Evolutionary conservation across 495 filamentous ascomycete genomes (phyloP).

Genomic region (Filosporella fistucella): DNA sequence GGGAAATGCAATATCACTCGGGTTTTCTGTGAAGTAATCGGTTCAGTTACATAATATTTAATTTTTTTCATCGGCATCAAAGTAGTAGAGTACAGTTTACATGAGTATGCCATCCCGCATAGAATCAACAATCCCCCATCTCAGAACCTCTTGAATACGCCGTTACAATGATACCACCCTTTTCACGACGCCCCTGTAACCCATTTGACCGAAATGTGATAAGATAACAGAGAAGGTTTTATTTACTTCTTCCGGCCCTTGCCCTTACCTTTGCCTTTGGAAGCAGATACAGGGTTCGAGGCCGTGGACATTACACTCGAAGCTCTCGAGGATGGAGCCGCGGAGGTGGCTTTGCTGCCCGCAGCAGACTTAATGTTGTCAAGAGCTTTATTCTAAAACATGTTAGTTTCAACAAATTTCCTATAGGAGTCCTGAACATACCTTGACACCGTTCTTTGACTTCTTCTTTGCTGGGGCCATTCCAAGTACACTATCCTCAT

Average conservation of each 20-base stretch:
- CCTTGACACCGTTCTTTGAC: slow-evolving; percentile 74
- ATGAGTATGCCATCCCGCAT: not conserved
- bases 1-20: too few species aligned
- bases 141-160: slow-evolving; percentile 18
- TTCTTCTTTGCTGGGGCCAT: slow-evolving; percentile 88
- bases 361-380: slow-evolving; percentile 54
- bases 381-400: slow-evolving; percentile 53
- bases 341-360: slow-evolving; percentile 27
- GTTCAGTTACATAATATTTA: too few species aligned
- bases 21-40: too few species aligned
- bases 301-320: slow-evolving; percentile 52
- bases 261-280: slow-evolving; percentile 44
- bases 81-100: too few species aligned
- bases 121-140: slow-evolving; percentile 6
- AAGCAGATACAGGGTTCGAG: slow-evolving; percentile 39
- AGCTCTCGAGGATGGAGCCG: slow-evolving; percentile 26
- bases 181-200: slow-evolving; percentile 13
- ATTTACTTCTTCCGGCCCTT: slow-evolving; percentile 46
- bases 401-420: not conserved
- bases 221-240: slow-evolving; percentile 12
- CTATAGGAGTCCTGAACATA: slow-evolving; percentile 26
- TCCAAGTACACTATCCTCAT: slow-evolving; percentile 69
- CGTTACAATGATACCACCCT: slow-evolving; percentile 19
- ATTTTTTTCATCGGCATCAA: too few species aligned
- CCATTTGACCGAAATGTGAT: slow-evolving; percentile 14